Evolutionary conservation across 768 basidiomycete genomes (phyloP), one percentile per base, ranked within the genome.

Genomic region (Podaxis pistillaris): DNA sequence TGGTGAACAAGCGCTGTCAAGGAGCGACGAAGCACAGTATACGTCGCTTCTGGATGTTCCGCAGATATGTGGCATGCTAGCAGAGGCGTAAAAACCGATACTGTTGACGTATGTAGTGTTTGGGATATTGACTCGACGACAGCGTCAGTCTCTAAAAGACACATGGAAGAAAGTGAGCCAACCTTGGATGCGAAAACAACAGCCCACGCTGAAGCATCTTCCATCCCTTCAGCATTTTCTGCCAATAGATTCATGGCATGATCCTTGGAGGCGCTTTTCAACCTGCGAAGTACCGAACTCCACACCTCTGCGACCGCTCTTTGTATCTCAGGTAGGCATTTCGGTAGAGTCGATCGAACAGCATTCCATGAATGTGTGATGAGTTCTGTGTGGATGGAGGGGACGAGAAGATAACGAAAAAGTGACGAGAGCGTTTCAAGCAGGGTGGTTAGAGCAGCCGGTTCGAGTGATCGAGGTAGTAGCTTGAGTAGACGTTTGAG

Each of bases 1-100:
- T 96, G 93, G 69, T 96, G 95, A 19, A 90, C 85, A 11, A 94
- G 75, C 0, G 93, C 88, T 0, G 93, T 96, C 1, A 94, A 75
- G 0, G 89, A 76, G 37, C 93, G 86, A 8, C 90, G 87, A 36
- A 92, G 69, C 28, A 92, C 79, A 0, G 79, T 85, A 62, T 79
- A 80, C 0, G 85, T 80, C 17, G 70, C 62, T 44, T 78, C 79
- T 3, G 79, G 74, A 36, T 71, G 68, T 49, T 77, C 71, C 67
- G 74, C 58, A 0, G 73, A 68, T 19, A 91, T 75, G 67, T 91
- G 81, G 64, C 79, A 81, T 11, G 78, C 74, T 15, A 96, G 62
- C 2, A 95, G 73, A 0, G 84, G 80, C 1, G 73, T 66, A 12
- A 94, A 75, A 44, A 95, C 79, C 2, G 87, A 84, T 5, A 85